phyloP scores from a whole-genome alignment of 495 filamentous ascomycete genomes.

The Penicillium coprophilum region DNA sequence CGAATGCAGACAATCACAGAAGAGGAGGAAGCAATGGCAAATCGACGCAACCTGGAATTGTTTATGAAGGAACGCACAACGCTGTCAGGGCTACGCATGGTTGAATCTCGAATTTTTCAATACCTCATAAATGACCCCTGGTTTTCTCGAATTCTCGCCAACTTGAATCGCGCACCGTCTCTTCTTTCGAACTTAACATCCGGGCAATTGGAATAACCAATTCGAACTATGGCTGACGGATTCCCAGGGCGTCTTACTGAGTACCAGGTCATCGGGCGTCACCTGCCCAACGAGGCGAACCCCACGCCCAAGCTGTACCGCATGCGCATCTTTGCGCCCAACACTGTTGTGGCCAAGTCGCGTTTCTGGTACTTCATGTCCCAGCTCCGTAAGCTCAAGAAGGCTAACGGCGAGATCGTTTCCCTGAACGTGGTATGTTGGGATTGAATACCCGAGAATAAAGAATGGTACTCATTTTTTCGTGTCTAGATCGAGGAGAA shows the following conservation, averaged over 20 bases:
- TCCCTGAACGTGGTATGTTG: conserved; percentile 86
- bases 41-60: not conserved
- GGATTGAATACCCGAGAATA: not conserved
- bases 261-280: conserved; percentile 99
- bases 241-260: conserved; percentile 91
- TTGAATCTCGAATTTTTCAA: conserved; percentile 27
- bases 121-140: conserved; percentile 10
- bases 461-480: conserved; percentile 22
- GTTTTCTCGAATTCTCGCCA: conserved; percentile 7
- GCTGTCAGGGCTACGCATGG: conserved; percentile 5
- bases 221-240: conserved; percentile 35
- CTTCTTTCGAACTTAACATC: conserved; percentile 16
- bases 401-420: conserved; percentile 98
- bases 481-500: conserved; percentile 86
- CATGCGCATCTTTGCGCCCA: conserved; percentile 99
- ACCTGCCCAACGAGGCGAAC: conserved; percentile 93
- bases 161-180: conserved; percentile 25
- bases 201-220: conserved; percentile 11
- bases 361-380: conserved; percentile 99
- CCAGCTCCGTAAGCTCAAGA: conserved; percentile 99
- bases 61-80: conserved; percentile 8
- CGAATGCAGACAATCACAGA: not conserved
- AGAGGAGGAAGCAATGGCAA: conserved; percentile 1
- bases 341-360: conserved; percentile 96
- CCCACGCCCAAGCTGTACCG: conserved; percentile 97